Percentiles rank a stretch among this genome's conserved stretches.
Evolutionary conservation across 129 eudicot species (phyloP).

Genomic region (Lactuca saligna): DNA sequence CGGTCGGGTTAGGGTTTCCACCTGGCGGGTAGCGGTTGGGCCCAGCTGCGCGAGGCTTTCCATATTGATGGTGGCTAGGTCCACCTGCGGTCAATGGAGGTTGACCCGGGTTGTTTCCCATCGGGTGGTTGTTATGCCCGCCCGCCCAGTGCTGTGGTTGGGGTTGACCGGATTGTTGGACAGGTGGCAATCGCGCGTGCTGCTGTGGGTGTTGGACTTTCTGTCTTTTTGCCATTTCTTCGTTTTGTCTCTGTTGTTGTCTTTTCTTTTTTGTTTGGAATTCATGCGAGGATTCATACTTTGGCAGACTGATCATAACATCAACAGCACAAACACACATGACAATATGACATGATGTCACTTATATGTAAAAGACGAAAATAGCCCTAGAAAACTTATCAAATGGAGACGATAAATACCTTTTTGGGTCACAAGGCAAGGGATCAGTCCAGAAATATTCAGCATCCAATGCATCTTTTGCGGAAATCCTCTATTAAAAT

Average conservation of each 20-base stretch:
- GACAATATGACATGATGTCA: no score
- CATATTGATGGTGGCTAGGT: slow-evolving; percentile 67
- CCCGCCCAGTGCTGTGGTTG: slow-evolving; percentile 56
- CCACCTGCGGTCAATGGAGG: slow-evolving; percentile 53
- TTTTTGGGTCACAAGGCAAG: slow-evolving; percentile 90
- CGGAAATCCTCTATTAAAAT: slow-evolving; percentile 63
- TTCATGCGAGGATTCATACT: slow-evolving; percentile 81
- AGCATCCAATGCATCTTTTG: slow-evolving; percentile 92
- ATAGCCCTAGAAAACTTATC: neutral
- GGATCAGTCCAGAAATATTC: slow-evolving; percentile 98
- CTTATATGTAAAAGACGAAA: neutral
- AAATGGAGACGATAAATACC: slow-evolving; percentile 34
- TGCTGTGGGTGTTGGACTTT: slow-evolving; percentile 74
- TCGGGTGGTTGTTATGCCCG: slow-evolving; percentile 44
- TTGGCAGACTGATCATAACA: slow-evolving; percentile 57
- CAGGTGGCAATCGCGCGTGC: slow-evolving; percentile 67
- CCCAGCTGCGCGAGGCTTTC: slow-evolving; percentile 70
- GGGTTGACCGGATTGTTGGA: slow-evolving; percentile 71
- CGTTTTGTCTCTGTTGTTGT: slow-evolving; percentile 75
- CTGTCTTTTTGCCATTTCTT: slow-evolving; percentile 78
- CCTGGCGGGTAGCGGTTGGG: slow-evolving; percentile 70
- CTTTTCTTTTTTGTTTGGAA: slow-evolving; percentile 91
- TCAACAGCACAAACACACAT: no score
- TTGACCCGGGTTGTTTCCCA: slow-evolving; percentile 46
- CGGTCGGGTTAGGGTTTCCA: slow-evolving; percentile 54